Evolutionary conservation across 106 monocot genomes (phyloP).

Genomic region (Amphibolis antarctica): DNA sequence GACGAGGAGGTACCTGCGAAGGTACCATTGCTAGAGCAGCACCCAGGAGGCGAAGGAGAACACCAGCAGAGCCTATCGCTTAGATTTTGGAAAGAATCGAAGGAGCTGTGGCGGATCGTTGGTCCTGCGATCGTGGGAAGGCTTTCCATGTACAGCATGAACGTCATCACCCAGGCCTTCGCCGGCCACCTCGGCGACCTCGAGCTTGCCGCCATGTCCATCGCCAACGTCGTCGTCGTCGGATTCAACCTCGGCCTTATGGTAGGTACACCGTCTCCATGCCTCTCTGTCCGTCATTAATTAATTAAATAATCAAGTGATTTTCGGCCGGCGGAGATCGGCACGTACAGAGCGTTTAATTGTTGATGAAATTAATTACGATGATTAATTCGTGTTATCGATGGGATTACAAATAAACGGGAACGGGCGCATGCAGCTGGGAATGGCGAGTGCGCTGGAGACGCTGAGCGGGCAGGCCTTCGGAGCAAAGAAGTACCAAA

Average conservation of each 20-base stretch:
- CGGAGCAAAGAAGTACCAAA: conserved; percentile 1
- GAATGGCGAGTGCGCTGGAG: conserved; percentile 20
- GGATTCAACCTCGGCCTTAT: conserved; percentile 14
- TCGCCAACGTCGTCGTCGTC: conserved; percentile 11
- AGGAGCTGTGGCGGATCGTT: conserved; percentile 12
- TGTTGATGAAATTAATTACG: no score
- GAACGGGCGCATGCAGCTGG: conserved; percentile 9
- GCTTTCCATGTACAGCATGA: not conserved
- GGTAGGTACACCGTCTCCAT: conserved; percentile 6
- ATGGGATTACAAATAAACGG: no score
- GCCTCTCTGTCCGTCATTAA: no score
- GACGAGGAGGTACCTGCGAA: no score
- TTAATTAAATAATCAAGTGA: no score
- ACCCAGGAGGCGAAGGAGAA: no score
- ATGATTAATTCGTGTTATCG: no score
- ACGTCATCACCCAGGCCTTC: conserved; percentile 9
- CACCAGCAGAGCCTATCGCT: no score
- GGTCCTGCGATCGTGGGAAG: conserved; percentile 9
- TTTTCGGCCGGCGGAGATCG: no score
- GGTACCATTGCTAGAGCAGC: no score
- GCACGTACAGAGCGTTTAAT: no score
- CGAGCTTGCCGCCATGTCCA: conserved; percentile 11
- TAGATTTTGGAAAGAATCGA: no score
- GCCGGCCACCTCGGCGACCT: conserved; percentile 14
- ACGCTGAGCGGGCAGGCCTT: conserved; percentile 17